These are phyloP conservation scores for Spathaspora sp. DNA, from an alignment of 1,139 yeast species.

Conservation along the genomic window DNA sequence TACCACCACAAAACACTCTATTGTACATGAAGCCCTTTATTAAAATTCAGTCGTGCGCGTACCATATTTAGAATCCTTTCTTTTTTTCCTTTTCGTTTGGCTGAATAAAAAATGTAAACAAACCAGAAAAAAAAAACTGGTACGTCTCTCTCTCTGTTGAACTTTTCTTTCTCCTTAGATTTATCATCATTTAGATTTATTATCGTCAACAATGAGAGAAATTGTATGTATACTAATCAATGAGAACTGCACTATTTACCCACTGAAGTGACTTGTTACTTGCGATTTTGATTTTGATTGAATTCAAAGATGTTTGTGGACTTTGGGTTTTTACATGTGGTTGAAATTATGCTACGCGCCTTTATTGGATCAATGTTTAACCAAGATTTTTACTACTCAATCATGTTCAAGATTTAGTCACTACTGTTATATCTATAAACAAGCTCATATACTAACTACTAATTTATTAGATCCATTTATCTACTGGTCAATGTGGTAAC, in stretches of 20 bases:
- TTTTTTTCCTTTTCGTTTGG: background rate
- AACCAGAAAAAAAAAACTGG: background rate
- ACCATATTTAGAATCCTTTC: background rate
- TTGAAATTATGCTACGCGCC: background rate
- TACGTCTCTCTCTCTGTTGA: conserved; percentile 1
- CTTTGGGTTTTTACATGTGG: background rate
- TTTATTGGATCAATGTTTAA: background rate
- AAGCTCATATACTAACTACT: conserved; percentile 14
- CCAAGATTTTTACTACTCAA: background rate
- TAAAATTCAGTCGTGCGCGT: background rate
- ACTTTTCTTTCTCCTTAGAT: background rate
- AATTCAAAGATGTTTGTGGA: background rate
- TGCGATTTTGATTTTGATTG: background rate
- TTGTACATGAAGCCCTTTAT: background rate
- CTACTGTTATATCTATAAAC: background rate
- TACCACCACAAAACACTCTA: no score
- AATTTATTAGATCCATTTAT: conserved; percentile 77
- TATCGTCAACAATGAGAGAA: conserved; percentile 13
- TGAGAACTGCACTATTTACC: background rate
- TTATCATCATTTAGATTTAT: background rate
- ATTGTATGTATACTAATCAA: conserved; percentile 11
- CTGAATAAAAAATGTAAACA: background rate
- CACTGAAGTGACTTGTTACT: background rate
- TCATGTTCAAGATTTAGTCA: background rate
- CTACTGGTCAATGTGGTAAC: conserved; percentile 99